Base-by-base conservation (phyloP, 148 eudicot genomes). In the Vaccinium vitisidaea region DNA sequence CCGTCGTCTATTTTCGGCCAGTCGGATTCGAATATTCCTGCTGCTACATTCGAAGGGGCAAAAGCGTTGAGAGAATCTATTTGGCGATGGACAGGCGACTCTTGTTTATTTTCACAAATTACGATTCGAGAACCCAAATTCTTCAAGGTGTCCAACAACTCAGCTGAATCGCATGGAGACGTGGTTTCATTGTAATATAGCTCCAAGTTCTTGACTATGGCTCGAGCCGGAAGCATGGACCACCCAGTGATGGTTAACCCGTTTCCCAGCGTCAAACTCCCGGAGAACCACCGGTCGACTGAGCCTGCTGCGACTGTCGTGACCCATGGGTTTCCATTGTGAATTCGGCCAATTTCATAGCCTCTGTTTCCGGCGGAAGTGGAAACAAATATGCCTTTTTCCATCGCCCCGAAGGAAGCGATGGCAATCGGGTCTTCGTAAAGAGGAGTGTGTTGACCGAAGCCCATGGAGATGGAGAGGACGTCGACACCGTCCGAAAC, bases 401-500 rank as follows among this genome's bases (percentile, higher is more conserved):
- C 73, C 73, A 67, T 67, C 0, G 73, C 73, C 3, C 73, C 73
- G 16, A 67, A 67, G 5, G 73, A 67, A 12, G 73, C 73, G 6
- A 67, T 67, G 36, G 73, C 73, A 0, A 67, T 67, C 15, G 73
- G 73, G 73, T 67, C 73, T 4, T 67, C 73, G 73, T 67, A 67
- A 12, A 67, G 73, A 1, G 73, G 73, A 11, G 36, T 67, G 73
- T n/a, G 7, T 0, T 2, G 16, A 11, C 73, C 36, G 73, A 25
- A 67, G 32, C 73, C 36, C 73, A 67, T 67, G 73, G 73, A 67
- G 73, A 67, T 67, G 36, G 73, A 67, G 6, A 67, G 36, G 73
- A 67, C 36, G 36, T 67, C 73, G 2, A 67, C 73, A 15, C 90
- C 88, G 39, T 88, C 90, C 8, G 86, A 81, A n/a, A 87, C 83